Evolutionary conservation across 2,329 filamentous ascomycete species (phyloP).

Genomic region (Teratosphaeria nubilosa): DNA sequence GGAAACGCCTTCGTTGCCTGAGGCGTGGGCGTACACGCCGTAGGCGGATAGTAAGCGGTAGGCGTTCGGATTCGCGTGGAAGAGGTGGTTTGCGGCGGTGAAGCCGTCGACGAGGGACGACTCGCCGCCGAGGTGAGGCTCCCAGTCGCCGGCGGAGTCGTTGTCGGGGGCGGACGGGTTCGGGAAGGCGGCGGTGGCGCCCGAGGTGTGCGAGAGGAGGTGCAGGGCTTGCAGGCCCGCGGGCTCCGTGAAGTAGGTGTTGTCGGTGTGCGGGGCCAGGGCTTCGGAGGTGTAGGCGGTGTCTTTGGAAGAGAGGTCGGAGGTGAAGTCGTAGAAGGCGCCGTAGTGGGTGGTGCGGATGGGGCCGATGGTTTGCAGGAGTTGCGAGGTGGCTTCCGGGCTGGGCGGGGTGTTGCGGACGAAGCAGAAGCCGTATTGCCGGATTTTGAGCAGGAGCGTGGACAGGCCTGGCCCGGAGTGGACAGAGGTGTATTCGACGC

Average conservation of each 20-base stretch:
- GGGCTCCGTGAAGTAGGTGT: slow-evolving; percentile 89
- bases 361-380: slow-evolving; percentile 73
- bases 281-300: slow-evolving; percentile 68
- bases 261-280: slow-evolving; percentile 83
- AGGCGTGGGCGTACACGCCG: slow-evolving; percentile 67
- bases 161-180: slow-evolving; percentile 16
- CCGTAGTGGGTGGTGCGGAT: slow-evolving; percentile 88
- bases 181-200: slow-evolving; percentile 69
- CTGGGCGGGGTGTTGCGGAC: slow-evolving; percentile 59
- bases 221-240: slow-evolving; percentile 89
- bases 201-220: slow-evolving; percentile 62
- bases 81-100: slow-evolving; percentile 54
- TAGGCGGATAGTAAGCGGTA: slow-evolving; percentile 49
- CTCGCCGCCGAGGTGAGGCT: slow-evolving; percentile 55
- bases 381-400: slow-evolving; percentile 60
- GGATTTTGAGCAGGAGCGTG: slow-evolving; percentile 23
- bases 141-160: neutral
- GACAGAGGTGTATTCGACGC: slow-evolving; percentile 14
- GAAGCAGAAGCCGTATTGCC: slow-evolving; percentile 64
- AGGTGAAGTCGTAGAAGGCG: slow-evolving; percentile 77
- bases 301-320: slow-evolving; percentile 68
- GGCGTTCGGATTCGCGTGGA: slow-evolving; percentile 41
- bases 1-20: slow-evolving; percentile 73
- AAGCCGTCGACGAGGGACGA: slow-evolving; percentile 84
- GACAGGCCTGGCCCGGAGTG: slow-evolving; percentile 13